Conservation (phyloP, 2,329 filamentous ascomycete genomes). For the Penicillium sp. region DNA sequence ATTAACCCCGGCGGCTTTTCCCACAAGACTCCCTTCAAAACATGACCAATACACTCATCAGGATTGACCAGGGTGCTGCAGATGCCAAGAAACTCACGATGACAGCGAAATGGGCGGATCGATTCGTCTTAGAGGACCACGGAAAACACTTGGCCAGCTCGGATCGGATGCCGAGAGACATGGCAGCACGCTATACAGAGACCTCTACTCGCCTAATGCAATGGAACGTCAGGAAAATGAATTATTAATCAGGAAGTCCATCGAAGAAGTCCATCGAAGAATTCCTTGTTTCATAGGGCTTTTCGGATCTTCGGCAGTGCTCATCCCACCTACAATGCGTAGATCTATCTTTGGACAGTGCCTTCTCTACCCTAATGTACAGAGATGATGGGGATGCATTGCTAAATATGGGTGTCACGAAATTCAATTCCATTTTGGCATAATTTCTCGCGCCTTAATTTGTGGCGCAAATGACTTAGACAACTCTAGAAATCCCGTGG, state of each 20-base stretch:
- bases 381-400: background rate
- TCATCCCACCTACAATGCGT: background rate
- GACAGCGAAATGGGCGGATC: background rate
- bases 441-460: background rate
- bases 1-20: background rate
- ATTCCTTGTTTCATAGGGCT: background rate
- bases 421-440: background rate
- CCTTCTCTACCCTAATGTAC: background rate
- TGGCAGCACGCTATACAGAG: no score
- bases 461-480: background rate
- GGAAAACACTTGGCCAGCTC: no score
- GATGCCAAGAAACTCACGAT: conserved; percentile 8
- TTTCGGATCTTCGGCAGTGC: background rate
- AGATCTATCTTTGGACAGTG: background rate
- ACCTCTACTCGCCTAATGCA: conserved; percentile 2
- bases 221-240: background rate
- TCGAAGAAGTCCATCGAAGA: background rate
- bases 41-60: conserved; percentile 15
- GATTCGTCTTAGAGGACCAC: no score
- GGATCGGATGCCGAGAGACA: background rate
- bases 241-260: background rate
- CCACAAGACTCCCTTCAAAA: conserved; percentile 9
- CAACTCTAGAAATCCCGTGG: background rate
- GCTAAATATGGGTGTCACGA: background rate
- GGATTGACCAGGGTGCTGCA: background rate